Base-by-base conservation (phyloP, 2,329 filamentous ascomycete genomes). In the Pseudogymnoascus sp. region DNA sequence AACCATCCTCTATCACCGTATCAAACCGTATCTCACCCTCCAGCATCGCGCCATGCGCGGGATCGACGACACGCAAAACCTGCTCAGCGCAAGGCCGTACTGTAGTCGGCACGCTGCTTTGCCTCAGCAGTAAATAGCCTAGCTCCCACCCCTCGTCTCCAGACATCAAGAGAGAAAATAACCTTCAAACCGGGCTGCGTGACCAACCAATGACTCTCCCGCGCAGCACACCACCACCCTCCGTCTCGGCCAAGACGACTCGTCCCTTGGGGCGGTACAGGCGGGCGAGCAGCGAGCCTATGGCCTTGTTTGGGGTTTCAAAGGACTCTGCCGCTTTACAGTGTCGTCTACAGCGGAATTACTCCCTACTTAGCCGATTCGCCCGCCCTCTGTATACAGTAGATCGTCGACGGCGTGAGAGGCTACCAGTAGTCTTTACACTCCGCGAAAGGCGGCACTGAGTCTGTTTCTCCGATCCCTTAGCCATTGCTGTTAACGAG, bases 1-100 rank as follows among this genome's bases (percentile, higher is more conserved):
- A 55, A 55, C 48, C 48, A 55, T 10, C 17, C 48, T 55, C 48
- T 55, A 55, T 55, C 48, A 9, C 48, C 48, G 2, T 55, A 55
- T 55, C 35, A n/a, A 21, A 21, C 21, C 21, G 21, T 21, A 21
- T 21, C 21, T 21, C 21, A 21, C 21, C 2, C 12, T 13, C 35
- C 29, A n/a, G 36, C 33, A 55, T 33, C 48, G 5, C 29, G 41
- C 7, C 15, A 41, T 41, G 12, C 38, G 27, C 41, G 48, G 48
- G 48, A 55, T 35, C 48, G 29, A 21, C 48, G 29, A 17, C 9
- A 5, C n/a, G 2, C 29, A 55, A 55, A 55, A 55, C 44, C 44
- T 51, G 44, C n/a, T 51, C 44, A 10, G n/a, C 21, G 21, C 21
- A 21, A 21, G 21, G 21, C 21, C 21, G 21, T 21, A 21, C 21